Conservation (phyloP, 23 red algal genomes). For the Chondrus crispus region DNA sequence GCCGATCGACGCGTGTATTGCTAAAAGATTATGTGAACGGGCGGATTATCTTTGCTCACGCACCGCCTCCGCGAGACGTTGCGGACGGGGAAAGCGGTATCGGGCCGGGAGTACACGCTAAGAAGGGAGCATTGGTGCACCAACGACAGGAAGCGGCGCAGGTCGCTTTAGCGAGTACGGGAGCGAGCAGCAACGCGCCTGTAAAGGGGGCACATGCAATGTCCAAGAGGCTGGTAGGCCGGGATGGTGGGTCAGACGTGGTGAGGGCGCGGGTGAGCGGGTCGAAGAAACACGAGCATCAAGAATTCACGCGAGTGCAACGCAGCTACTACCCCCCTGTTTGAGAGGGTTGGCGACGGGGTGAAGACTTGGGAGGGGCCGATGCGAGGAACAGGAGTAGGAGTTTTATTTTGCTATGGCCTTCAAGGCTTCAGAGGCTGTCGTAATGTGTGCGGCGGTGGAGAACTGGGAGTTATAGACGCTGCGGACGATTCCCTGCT, state of each 20-base stretch:
- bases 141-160: slow-evolving; percentile 7
- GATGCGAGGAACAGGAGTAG: no score
- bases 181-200: neutral
- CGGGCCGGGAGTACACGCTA: slow-evolving; percentile 42
- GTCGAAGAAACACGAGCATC: neutral
- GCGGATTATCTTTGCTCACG: slow-evolving; percentile 61
- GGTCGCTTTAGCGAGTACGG: neutral
- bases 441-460: slow-evolving; percentile 54
- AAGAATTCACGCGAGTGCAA: slow-evolving; percentile 48
- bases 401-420: neutral
- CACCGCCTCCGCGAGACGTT: slow-evolving; percentile 45
- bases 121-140: slow-evolving; percentile 43
- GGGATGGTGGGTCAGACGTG: neutral
- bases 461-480: slow-evolving; percentile 75
- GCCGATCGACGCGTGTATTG: slow-evolving; percentile 76
- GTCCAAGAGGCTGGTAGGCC: neutral
- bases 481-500: slow-evolving; percentile 61
- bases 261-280: slow-evolving; percentile 39
- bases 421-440: slow-evolving; percentile 63
- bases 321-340: neutral
- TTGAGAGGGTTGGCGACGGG: neutral
- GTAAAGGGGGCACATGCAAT: no score
- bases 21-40: slow-evolving; percentile 94
- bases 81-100: slow-evolving; percentile 52
- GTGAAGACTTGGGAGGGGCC: no score